phyloP scores from a whole-genome alignment of 2,329 filamentous ascomycete species.

The Aspergillus sp. region DNA sequence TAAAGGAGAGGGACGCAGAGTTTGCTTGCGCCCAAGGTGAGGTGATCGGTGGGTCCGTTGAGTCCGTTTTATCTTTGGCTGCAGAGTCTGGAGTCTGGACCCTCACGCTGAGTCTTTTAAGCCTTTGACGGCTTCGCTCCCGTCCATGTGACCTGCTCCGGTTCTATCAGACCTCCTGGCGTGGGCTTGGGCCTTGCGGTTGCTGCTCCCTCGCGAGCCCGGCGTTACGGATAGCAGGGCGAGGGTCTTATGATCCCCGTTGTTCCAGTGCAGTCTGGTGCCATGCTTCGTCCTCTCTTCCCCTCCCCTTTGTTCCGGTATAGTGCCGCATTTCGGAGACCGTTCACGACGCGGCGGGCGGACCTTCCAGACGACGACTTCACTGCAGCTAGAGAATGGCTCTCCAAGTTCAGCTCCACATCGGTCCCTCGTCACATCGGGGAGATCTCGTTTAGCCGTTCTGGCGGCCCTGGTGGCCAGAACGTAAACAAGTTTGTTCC shows the following conservation, averaged over 20 bases:
- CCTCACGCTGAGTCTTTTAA: background rate
- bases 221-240: background rate
- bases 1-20: background rate
- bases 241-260: background rate
- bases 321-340: conserved; percentile 18
- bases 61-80: conserved; percentile 1
- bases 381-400: conserved; percentile 56
- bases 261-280: background rate
- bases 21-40: conserved; percentile 1
- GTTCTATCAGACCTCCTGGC: background rate
- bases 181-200: background rate
- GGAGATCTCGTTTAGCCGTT: conserved; percentile 62
- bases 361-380: conserved; percentile 32
- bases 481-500: conserved; percentile 66
- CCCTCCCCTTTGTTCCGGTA: conserved; percentile 10
- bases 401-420: conserved; percentile 52
- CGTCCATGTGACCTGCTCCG: conserved; percentile 11
- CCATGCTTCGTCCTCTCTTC: conserved; percentile 11
- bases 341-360: conserved; percentile 29
- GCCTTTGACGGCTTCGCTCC: background rate
- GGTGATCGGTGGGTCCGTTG: conserved; percentile 13
- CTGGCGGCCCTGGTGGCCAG: conserved; percentile 65
- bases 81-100: conserved; percentile 18
- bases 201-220: too few relatives aligned
- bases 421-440: conserved; percentile 58